Conservation (phyloP, 2,329 filamentous ascomycete species). For the Microcyclospora tardicrescens region DNA sequence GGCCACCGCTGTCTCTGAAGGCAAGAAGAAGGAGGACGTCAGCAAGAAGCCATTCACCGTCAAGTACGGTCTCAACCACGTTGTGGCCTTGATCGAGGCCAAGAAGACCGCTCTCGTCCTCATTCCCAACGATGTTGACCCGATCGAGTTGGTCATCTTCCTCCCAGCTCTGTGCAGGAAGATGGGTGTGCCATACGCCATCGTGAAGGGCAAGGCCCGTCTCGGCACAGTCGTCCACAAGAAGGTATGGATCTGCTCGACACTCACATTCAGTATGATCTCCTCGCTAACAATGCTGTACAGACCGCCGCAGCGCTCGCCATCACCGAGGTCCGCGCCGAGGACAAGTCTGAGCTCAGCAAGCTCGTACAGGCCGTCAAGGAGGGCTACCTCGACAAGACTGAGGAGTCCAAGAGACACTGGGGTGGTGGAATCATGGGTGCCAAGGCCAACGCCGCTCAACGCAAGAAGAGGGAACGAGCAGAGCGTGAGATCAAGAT, state of each 20-base stretch:
- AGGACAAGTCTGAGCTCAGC: conserved; percentile 96
- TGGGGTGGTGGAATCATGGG: conserved; percentile 99
- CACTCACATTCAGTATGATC: neutral
- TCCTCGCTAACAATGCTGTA: conserved; percentile 17
- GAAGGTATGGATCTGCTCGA: conserved; percentile 54
- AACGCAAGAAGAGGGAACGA: conserved; percentile 87
- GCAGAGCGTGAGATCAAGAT: conserved; percentile 94
- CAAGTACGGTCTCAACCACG: conserved; percentile 99
- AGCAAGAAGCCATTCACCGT: conserved; percentile 99
- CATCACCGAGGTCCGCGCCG: conserved; percentile 87
- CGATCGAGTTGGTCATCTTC: conserved; percentile 99
- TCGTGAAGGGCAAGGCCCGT: conserved; percentile 99
- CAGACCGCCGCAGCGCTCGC: conserved; percentile 92
- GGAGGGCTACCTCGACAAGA: conserved; percentile 95
- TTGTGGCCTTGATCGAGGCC: conserved; percentile 93
- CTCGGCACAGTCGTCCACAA: conserved; percentile 99
- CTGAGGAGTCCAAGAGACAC: conserved; percentile 78
- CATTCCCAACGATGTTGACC: conserved; percentile 98
- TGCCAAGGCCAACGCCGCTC: conserved; percentile 69
- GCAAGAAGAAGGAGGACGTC: conserved; percentile 99
- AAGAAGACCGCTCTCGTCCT: conserved; percentile 98
- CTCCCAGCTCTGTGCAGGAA: conserved; percentile 98
- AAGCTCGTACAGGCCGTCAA: conserved; percentile 95
- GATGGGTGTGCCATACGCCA: conserved; percentile 99
- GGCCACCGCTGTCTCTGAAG: conserved; percentile 92